phyloP scores from a whole-genome alignment of 495 filamentous ascomycete genomes.

The Lasiosphaeria hispida region DNA sequence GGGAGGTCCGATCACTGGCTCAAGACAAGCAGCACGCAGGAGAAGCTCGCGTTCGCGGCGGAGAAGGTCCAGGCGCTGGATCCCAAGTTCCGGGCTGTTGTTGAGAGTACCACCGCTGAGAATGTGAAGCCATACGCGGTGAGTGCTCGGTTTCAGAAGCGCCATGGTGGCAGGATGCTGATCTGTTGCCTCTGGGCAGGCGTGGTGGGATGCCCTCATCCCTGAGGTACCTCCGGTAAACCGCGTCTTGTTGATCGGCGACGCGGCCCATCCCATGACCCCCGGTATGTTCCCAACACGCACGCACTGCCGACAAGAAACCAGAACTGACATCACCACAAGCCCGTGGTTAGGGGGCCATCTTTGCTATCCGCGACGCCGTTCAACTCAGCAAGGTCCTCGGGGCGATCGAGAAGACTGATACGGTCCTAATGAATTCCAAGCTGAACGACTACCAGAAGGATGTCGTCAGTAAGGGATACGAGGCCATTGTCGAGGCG shows the following conservation, averaged over 20 bases:
- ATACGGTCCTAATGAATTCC: not conserved
- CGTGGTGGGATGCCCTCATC: conserved; percentile 21
- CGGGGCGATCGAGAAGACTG: conserved; percentile 12
- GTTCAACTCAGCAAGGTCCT: conserved; percentile 22
- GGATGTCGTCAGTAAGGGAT: conserved; percentile 14
- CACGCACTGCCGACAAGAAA: not conserved
- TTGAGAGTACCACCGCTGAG: conserved; percentile 20
- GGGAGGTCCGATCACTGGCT: conserved; percentile 26
- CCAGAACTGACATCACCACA: not conserved
- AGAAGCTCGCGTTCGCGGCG: conserved; percentile 21
- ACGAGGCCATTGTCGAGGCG: conserved; percentile 11
- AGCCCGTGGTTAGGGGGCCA: conserved; percentile 38
- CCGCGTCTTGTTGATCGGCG: conserved; percentile 51
- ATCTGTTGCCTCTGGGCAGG: conserved; percentile 4
- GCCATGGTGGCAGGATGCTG: not conserved
- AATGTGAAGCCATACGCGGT: conserved; percentile 7
- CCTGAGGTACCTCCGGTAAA: conserved; percentile 28
- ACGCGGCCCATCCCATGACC: conserved; percentile 60
- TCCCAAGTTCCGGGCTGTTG: conserved; percentile 19
- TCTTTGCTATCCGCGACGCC: conserved; percentile 33
- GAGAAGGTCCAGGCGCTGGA: conserved; percentile 17
- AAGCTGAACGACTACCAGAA: conserved; percentile 23
- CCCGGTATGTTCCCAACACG: conserved; percentile 45
- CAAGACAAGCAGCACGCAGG: conserved; percentile 16
- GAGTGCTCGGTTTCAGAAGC: not conserved